Base-by-base conservation (phyloP, 2,329 filamentous ascomycete genomes). In the Teratosphaeria epicoccoides region DNA sequence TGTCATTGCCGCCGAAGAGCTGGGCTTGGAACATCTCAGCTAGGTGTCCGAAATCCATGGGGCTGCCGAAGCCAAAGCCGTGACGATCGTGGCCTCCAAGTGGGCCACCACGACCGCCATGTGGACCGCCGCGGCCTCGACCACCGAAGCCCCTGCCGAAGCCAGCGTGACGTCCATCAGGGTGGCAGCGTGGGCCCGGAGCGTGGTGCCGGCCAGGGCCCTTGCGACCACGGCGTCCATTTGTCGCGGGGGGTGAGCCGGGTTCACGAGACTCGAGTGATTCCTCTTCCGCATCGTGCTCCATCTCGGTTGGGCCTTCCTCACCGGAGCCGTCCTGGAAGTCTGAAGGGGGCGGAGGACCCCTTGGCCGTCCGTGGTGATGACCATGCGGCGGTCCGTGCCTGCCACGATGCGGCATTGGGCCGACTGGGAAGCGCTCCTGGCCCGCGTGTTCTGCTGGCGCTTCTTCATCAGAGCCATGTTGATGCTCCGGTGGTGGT, bases 1-100 rank as follows among this genome's bases (percentile, higher is more conserved):
- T 83, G 49, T 56, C 55, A 29, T 58, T 59, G 33, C 57, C 56
- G 53, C 62, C 67, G 53, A 74, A 71, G 49, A 74, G 60, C 6
- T 70, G 61, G 9, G 59, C 55, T 44, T 66, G 61, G 55, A 68
- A 63, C 40, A 66, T 59, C 11, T 66, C 57, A 53, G 65, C 65
- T 6, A 72, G 55, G 11, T 51, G 55, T 10, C 60, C 60, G 26
- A 63, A 59, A 23, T 57, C 63, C 43, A 55, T 54, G 3, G 45
- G 51, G 6, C 61, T 60, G 3, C 47, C 48, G 49, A 54, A 56
- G 47, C 56, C 55, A 47, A 49, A 24, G 24, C 44, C 20, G 49
- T 44, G 44, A 23, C 22, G 25, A n/a, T n/a, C n/a, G 5, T 37
- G 51, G 9, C 61, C 60, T 2, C 46, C 47, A 50, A 54, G 56